These are phyloP conservation scores for Linderina pennispora DNA, from an alignment of 192 early-diverging fungal species.

Conservation along the genomic window DNA sequence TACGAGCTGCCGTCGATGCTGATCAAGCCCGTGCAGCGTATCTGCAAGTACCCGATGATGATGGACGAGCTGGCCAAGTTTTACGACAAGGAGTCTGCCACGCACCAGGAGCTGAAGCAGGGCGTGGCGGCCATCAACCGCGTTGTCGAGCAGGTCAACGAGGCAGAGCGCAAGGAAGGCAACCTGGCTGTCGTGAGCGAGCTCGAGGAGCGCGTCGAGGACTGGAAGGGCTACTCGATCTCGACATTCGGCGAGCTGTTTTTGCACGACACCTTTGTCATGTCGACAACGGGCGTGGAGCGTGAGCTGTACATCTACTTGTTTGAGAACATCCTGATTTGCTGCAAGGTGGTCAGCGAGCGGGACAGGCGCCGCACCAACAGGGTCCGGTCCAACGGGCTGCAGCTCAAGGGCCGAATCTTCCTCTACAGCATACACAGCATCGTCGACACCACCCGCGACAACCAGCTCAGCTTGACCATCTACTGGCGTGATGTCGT, in stretches of 20 bases:
- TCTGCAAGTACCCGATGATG: slow-evolving; percentile 96
- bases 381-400: slow-evolving; percentile 32
- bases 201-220: slow-evolving; percentile 76
- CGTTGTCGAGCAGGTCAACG: slow-evolving; percentile 87
- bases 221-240: slow-evolving; percentile 84
- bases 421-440: slow-evolving; percentile 72
- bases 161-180: slow-evolving; percentile 82
- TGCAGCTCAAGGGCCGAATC: slow-evolving; percentile 84
- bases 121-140: slow-evolving; percentile 79
- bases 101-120: slow-evolving; percentile 55
- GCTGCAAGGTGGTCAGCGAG: slow-evolving; percentile 80
- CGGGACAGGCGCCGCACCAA: slow-evolving; percentile 58
- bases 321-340: slow-evolving; percentile 89
- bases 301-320: slow-evolving; percentile 82
- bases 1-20: slow-evolving; percentile 86
- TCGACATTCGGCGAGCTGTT: slow-evolving; percentile 73
- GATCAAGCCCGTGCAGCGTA: slow-evolving; percentile 97
- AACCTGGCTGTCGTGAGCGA: slow-evolving; percentile 77
- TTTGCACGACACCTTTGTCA: slow-evolving; percentile 81
- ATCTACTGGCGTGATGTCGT: slow-evolving; percentile 85
- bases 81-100: slow-evolving; percentile 52
- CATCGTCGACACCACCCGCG: slow-evolving; percentile 58
- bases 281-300: slow-evolving; percentile 73
- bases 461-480: slow-evolving; percentile 48
- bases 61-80: slow-evolving; percentile 54